Conservation (phyloP, 352 stramenopile species). For the Pythium plurisporium region DNA sequence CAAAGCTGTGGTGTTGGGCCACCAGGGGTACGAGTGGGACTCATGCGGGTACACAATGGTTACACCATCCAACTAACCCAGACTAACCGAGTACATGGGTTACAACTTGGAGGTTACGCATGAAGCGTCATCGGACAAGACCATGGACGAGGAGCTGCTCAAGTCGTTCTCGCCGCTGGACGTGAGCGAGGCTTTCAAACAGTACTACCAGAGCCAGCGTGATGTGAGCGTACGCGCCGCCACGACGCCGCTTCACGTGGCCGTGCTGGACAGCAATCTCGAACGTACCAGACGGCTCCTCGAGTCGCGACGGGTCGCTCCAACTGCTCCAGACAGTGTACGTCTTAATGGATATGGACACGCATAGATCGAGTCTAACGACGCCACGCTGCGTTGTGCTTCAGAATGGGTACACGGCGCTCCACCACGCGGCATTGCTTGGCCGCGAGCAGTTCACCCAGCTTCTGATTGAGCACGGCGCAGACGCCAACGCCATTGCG, state of each 20-base stretch:
- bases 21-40: background rate
- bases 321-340: slow-evolving; percentile 4
- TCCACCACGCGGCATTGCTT: slow-evolving; percentile 19
- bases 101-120: background rate
- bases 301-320: background rate
- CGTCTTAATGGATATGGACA: background rate
- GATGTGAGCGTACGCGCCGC: background rate
- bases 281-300: background rate
- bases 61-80: background rate
- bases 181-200: slow-evolving; percentile 14
- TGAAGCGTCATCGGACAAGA: background rate
- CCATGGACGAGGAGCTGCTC: background rate
- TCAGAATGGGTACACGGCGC: slow-evolving; percentile 22
- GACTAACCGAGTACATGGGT: background rate
- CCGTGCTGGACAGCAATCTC: slow-evolving; percentile 13
- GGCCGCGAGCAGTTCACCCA: background rate
- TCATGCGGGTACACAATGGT: no score
- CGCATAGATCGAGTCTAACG: no score
- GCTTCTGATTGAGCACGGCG: slow-evolving; percentile 4
- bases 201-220: slow-evolving; percentile 7
- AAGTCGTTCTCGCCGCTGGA: slow-evolving; percentile 14
- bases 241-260: slow-evolving; percentile 20
- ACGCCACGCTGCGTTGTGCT: no score
- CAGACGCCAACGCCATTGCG: background rate
- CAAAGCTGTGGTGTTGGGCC: slow-evolving; percentile 8